Evolutionary conservation across 352 stramenopile species (phyloP), one percentile per base, ranked within the genome.

Genomic region (Phytophthora uliginosa): DNA sequence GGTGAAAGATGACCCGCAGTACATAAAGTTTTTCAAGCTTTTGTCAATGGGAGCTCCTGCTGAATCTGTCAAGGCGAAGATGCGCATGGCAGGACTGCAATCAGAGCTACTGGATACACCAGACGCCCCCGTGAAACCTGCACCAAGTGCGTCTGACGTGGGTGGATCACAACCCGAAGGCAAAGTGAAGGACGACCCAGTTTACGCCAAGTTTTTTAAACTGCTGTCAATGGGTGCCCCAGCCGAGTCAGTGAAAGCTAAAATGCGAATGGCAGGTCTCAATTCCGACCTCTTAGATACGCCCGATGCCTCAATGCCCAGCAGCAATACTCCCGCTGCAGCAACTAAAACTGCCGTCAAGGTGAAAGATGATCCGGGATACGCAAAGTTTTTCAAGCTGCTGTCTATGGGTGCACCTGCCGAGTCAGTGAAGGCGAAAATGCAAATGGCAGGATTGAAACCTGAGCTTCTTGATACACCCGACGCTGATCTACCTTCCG

Each of bases 11-110:
- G 74, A 91, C 28, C 74, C 78, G 15, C 73, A 89, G 42, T 92
- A 90, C 57, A 69, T 79, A 22, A 93, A 93, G 52, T 92, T 88
- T 63, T 88, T 91, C 63, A 93, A 92, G 58, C 50, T 93, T 9
- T 64, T 81, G 40, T 85, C 82, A 0, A 92, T 92, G 84, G 86
- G 86, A 13, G 85, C 85, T 18, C 86, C 82, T 22, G 61, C 61
- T 8, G 77, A 69, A 59, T 85, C 81, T 1, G 84, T 93, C n/a
- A 86, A 89, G 64, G 77, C 80, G 0, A 93, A 93, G 52, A 89
- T 89, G 81, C 54, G 50, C 2, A 81, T 83, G 65, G 95, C 98
- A 79, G 91, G 91, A 7, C 68, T 98, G n/a, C 88, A 98, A 71
- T 77, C 89, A 51, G 81, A 85, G 6, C 67, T 90, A 24, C 62